Base-by-base conservation (phyloP, 1,139 yeast species). In the Hyphopichia khmerensis region DNA sequence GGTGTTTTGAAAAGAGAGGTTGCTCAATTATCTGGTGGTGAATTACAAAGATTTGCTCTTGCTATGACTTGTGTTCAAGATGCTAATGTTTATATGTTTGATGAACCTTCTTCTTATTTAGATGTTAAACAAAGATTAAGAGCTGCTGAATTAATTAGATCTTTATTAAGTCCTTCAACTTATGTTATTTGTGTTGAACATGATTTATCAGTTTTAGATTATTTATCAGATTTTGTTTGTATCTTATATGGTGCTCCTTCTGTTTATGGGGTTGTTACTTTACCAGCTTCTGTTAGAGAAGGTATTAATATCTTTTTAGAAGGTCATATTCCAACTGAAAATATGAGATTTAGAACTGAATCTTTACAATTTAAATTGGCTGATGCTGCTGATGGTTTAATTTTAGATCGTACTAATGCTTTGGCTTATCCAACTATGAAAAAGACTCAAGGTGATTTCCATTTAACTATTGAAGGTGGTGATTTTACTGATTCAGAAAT, bases 121-220 rank as follows among this genome's bases (percentile, higher is more conserved):
- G 99, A 93, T 79, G 98, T 93, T 52, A 93, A 93, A 72, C 99
- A 93, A 72, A 93, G 99, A 82, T 81, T 93, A 66, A 87, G 95
- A 62, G 99, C 99, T 43, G 99, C 99, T 45, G 84, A 83, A 67
- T 83, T 89, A 60, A 93, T 93, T 58, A 84, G 99, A 71, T 83
- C 95, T 23, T 75, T 93, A 52, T 75, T 91, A 57, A 76, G 71
- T 46, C 81, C 93, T 42, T 80, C 90, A 40, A 77, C 80, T 30
- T 89, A 89, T 60, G 95, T 93, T 52, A 93, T 93, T 62, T 91
- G 93, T 65, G 99, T 93, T 46, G 99, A 93, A 79, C 99, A 93
- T 77, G 99, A 93, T 80, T 79, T 93, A 68, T 90, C 98, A 4
- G 98, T 93, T 29, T 77, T 93, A 68, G 99, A 93, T 74, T 93